Evolutionary conservation across 441 rosid species (phyloP), one percentile per base, ranked within the genome.

Genomic region (Euphorbia schlechtendalii): DNA sequence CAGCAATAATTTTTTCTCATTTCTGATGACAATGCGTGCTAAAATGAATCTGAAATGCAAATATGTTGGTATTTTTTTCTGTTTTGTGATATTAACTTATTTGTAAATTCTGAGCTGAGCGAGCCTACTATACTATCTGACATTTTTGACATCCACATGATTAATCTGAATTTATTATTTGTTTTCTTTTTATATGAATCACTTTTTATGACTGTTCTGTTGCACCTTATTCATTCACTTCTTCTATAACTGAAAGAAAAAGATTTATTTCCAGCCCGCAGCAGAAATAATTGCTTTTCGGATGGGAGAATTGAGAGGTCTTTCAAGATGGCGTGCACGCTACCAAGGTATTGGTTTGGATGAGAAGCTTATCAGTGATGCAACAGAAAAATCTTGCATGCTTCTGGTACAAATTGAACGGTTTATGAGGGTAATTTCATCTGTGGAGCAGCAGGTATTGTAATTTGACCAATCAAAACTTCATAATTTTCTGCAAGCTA

Each of bases 271-370:
- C 63, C 81, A 93, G 98, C 98, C 97, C 74, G 91, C 98, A 64
- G 96, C 92, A 82, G 98, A 93, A 78, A 88, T 87, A 63, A 88
- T 93, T 68, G 92, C 86, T 69, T 93, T 93, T 65, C 87, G 97
- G 78, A 81, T 93, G 86, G 98, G 96, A 77, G 97, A 93, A 80
- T 80, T 93, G 61, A 84, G 83, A 80, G 96, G 96, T 53, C 92
- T 88, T 72, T 93, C 97, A 52, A 84, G 89, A 80, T 93, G 98
- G 97, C 94, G 84, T 71, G 87, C 96, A 68, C 87, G 84, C 41
- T 90, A 75, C 77, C 80, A 78, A 66, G 90, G 78, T 69, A 87
- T 93, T 76, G 97, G 98, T 63, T 80, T 93, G 76, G 91, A 88
- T 71, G 97, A 90, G 81, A 76, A 43, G 54, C 92, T 88, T 69